Base-by-base conservation (phyloP, 306 rosid species). In the Fragaria nilgerrensis region DNA sequence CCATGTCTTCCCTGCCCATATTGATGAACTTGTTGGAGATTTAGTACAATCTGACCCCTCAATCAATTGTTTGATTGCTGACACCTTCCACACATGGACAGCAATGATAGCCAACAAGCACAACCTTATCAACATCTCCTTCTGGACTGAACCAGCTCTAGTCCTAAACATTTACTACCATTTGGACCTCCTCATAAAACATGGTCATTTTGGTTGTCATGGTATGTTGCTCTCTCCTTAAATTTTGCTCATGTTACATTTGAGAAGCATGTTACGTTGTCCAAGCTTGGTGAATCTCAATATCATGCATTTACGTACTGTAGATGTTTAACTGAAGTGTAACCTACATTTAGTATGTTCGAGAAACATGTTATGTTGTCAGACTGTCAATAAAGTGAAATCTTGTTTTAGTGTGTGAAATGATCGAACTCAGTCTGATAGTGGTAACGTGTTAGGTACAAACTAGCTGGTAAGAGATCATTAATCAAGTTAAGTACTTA, bases 71-170 rank as follows among this genome's bases (percentile, higher is more conserved):
- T 39, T 84, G 72, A 75, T 84, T n/a, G 73, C 78, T 52, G 88
- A 84, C 39, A 78, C 83, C 22, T 84, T 84, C 43, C 64, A 50
- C 10, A 20, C 53, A 0, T 81, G 83, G 81, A 5, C 72, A 17
- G 36, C 75, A 0, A 27, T 32, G 67, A 70, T 81, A 43, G 80
- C 88, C 73, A 58, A 70, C 10, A 78, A 81, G 67, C 72, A 81
- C 37, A 78, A 81, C 9, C 83, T 84, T 56, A 53, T 78, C 44
- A 36, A 74, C 44, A 34, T 81, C 55, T 84, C 87, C 29, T 84
- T 84, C 72, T 84, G 87, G 87, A 84, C 85, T 43, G 61, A 81
- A 78, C 88, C 88, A 36, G 83, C 75, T 64, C 8, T 81, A 2
- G 76, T 75, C 52, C 58, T 77, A 0, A 34, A 56, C n/a, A 76